Evolutionary conservation across 1,284 basidiomycete species (phyloP).

Genomic region (Cutaneotrichosporon cutaneum): DNA sequence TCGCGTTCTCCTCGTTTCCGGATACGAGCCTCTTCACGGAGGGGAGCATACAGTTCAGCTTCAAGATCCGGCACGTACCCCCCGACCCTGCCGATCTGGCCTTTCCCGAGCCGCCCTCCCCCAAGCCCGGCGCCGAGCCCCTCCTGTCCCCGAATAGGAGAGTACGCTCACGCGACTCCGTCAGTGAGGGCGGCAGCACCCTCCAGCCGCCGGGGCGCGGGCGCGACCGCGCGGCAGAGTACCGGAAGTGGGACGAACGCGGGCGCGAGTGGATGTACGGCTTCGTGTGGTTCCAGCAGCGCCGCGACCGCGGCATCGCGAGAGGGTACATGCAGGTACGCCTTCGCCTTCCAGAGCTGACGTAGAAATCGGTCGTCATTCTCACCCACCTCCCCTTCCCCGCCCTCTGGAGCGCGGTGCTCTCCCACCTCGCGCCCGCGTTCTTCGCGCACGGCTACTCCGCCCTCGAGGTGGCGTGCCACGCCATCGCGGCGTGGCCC

Average conservation of each 20-base stretch:
- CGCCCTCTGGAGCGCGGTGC: constrained; percentile 70
- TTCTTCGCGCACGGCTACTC: constrained; percentile 72
- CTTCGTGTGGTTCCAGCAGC: constrained; percentile 76
- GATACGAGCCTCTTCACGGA: constrained; percentile 77
- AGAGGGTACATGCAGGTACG: constrained; percentile 83
- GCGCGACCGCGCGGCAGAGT: constrained; percentile 48
- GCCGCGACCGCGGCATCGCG: constrained; percentile 65
- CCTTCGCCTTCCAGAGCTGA: constrained; percentile 15
- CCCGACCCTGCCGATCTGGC: constrained; percentile 36
- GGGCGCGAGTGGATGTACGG: constrained; percentile 64
- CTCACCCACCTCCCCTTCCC: constrained; percentile 81
- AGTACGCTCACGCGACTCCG: not conserved
- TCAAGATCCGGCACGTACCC: constrained; percentile 60
- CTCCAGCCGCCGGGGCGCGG: constrained; percentile 6
- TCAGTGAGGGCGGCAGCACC: not conserved
- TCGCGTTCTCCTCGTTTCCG: constrained; percentile 92
- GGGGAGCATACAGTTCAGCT: constrained; percentile 52
- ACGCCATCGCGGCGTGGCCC: constrained; percentile 80
- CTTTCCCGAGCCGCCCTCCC: constrained; percentile 46
- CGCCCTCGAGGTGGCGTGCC: constrained; percentile 80
- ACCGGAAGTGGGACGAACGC: constrained; percentile 46
- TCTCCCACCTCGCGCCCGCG: constrained; percentile 70
- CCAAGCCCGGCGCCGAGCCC: constrained; percentile 31
- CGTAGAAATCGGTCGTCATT: constrained; percentile 77
- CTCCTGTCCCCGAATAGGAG: not conserved